A percentile compares a stretch with the other conserved stretches of the same genome.
Conservation (phyloP, 2,329 filamentous ascomycete species). For the Cyphellophora europaea region DNA sequence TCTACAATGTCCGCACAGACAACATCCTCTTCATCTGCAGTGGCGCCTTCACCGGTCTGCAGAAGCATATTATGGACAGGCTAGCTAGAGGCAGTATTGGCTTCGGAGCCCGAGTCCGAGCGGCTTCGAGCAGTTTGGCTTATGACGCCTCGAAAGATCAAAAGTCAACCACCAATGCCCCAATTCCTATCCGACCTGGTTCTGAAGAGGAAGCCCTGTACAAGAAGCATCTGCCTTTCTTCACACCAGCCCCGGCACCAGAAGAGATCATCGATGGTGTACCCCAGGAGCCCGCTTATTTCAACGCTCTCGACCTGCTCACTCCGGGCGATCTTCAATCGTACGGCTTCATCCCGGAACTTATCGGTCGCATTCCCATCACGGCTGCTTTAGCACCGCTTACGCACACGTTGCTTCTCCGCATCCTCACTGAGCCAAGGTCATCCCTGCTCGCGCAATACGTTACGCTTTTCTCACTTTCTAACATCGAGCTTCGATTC, state of each 20-base stretch:
- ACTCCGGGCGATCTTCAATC: slow-evolving; percentile 68
- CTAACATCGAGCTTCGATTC: slow-evolving; percentile 67
- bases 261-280: slow-evolving; percentile 20
- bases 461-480: slow-evolving; percentile 75
- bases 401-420: slow-evolving; percentile 57
- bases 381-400: slow-evolving; percentile 77
- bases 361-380: slow-evolving; percentile 92
- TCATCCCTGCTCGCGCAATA: slow-evolving; percentile 87
- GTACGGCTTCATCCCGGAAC: slow-evolving; percentile 86
- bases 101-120: slow-evolving; percentile 74
- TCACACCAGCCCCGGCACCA: slow-evolving; percentile 34
- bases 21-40: slow-evolving; percentile 98
- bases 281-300: slow-evolving; percentile 33
- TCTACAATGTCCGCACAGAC: slow-evolving; percentile 74
- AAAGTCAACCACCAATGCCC: slow-evolving; percentile 21
- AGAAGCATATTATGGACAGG: slow-evolving; percentile 79
- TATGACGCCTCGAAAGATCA: slow-evolving; percentile 16
- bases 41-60: slow-evolving; percentile 85
- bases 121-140: slow-evolving; percentile 23
- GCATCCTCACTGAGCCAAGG: slow-evolving; percentile 84
- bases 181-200: slow-evolving; percentile 46
- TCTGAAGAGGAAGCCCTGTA: slow-evolving; percentile 56
- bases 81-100: slow-evolving; percentile 81
- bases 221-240: slow-evolving; percentile 50
- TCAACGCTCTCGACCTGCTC: slow-evolving; percentile 59